Evolutionary conservation across 148 eudicot genomes (phyloP).

Genomic region (Arctostaphylos glauca): DNA sequence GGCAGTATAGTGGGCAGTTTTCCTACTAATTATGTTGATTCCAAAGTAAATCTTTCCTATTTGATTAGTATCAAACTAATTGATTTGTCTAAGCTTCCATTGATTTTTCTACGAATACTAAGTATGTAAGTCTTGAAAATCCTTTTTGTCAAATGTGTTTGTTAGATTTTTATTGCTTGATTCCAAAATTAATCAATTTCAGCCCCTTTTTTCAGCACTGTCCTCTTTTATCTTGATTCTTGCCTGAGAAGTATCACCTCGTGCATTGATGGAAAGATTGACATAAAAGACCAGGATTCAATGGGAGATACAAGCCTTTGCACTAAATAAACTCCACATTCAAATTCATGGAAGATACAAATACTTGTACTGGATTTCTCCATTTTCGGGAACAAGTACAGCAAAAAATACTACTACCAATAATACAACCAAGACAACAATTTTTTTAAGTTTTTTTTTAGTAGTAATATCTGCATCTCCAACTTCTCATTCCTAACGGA

Average conservation of each 20-base stretch:
- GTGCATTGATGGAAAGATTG: neutral
- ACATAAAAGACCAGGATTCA: neutral
- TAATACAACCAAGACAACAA: too few relatives aligned
- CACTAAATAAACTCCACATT: too few relatives aligned
- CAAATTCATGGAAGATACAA: too few relatives aligned
- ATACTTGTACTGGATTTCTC: too few relatives aligned
- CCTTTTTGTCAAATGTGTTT: neutral
- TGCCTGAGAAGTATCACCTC: neutral
- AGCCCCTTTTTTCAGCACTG: neutral
- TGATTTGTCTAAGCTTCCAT: neutral
- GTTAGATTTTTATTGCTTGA: neutral
- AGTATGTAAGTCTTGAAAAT: neutral
- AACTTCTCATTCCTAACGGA: too few relatives aligned
- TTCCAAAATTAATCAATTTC: neutral
- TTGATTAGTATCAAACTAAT: neutral
- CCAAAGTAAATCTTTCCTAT: neutral
- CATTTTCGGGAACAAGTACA: too few relatives aligned
- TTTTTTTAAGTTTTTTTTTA: too few relatives aligned
- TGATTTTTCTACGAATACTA: neutral
- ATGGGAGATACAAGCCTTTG: neutral
- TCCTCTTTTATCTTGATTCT: neutral
- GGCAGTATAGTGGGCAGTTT: neutral
- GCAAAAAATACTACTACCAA: too few relatives aligned
- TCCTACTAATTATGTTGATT: neutral
- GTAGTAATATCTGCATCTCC: too few relatives aligned